Conservation (phyloP, 371 early-diverging fungal species). For the Rhizomucor miehei region DNA sequence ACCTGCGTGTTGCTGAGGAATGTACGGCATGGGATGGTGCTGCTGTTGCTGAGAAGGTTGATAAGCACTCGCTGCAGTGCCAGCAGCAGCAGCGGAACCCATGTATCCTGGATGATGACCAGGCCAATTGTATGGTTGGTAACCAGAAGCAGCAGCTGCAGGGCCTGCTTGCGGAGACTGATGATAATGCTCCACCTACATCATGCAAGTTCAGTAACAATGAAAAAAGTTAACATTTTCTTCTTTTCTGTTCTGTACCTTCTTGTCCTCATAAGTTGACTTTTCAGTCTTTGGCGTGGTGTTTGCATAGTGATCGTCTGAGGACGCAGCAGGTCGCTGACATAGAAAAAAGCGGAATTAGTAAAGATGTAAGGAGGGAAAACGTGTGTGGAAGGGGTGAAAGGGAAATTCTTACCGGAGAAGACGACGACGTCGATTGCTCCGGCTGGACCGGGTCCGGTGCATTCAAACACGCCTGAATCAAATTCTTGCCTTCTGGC, state of each 20-base stretch:
- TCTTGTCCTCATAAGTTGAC: background rate
- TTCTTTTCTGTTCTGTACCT: background rate
- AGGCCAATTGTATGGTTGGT: background rate
- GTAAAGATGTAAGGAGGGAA: background rate
- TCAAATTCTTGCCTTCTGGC: conserved; percentile 91
- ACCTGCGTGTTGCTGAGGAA: background rate
- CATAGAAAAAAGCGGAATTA: background rate
- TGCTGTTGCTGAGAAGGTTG: background rate
- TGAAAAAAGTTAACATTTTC: background rate
- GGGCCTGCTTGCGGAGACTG: background rate
- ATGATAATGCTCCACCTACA: background rate
- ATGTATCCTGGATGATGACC: background rate
- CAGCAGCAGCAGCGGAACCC: background rate
- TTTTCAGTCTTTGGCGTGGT: background rate
- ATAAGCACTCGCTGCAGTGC: background rate
- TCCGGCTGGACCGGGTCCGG: conserved; percentile 51
- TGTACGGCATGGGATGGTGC: background rate
- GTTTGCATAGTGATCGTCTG: background rate
- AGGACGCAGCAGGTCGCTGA: background rate
- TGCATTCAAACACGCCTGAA: conserved; percentile 92
- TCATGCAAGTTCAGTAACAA: background rate
- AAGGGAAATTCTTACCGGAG: conserved; percentile 9
- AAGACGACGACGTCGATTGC: conserved; percentile 1
- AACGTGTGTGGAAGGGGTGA: too few relatives aligned
- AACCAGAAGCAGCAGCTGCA: background rate